Evolutionary conservation across 441 rosid species (phyloP), one percentile per base, ranked within the genome.

Genomic region (Bocquillonia castaneifolia): DNA sequence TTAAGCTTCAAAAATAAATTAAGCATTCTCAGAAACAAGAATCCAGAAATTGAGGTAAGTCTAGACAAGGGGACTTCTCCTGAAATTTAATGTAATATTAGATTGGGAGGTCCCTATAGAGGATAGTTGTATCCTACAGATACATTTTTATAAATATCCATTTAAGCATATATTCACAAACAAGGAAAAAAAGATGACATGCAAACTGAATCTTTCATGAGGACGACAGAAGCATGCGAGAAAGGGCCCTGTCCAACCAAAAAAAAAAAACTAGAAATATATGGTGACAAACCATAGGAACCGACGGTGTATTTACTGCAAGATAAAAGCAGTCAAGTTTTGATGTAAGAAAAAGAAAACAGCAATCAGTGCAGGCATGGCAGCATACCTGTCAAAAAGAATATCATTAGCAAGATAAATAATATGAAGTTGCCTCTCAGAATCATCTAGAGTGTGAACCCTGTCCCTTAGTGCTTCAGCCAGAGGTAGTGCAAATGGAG

Each of bases 381-480:
- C 42, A 14, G 67, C 63, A 29, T 81, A 94, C 99, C 97, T 90
- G 82, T 94, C 99, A 68, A 92, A 92, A 71, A 94, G 96, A 79
- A 94, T 94, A 78, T 94, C 99, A 77, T 94, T 94, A 44, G 91
- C 91, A 22, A 94, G 90, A 80, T 90, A 94, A 69, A 94, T 86
- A 17, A 94, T 82, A 71, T 92, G 97, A 80, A 94, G 82, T 71
- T 88, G 99, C 81, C 96, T 88, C 78, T 90, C 98, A 57, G 91
- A 82, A 82, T 94, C 99, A 81, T 94, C 99, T 71, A 88, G 63
- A 31, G 83, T 65, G 73, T 86, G 83, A 34, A 90, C 78, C 84
- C 98, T 86, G 64, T 94, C 94, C 79, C 90, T 90, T 57, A 94
- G 78, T 28, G 86, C 96, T 79, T 87, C 96, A 9, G 98, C 93